A percentile compares a stretch with the other conserved stretches of the same genome.
These are phyloP conservation scores for Parastagonospora nodorum DNA, from an alignment of 2,329 filamentous ascomycete species.

Conservation along the genomic window DNA sequence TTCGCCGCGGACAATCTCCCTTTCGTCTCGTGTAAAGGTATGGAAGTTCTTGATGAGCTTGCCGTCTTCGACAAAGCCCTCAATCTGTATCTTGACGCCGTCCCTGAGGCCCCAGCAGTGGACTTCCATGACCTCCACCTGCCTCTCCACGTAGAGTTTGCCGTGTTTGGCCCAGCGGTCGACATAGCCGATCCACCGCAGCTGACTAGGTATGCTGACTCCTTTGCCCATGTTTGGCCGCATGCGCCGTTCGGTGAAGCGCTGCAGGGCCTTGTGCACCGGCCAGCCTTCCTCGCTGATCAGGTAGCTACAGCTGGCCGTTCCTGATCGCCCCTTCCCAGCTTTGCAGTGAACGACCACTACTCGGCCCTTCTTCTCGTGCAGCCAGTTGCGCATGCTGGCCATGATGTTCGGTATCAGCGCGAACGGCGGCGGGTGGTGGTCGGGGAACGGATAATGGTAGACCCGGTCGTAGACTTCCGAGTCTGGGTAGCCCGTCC, in stretches of 20 bases:
- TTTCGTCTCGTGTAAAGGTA: conserved; percentile 75
- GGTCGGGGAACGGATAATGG: conserved; percentile 96
- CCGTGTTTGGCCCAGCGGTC: conserved; percentile 79
- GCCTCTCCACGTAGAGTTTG: conserved; percentile 81
- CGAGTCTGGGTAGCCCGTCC: conserved; percentile 90
- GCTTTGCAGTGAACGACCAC: conserved; percentile 97
- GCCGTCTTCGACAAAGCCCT: conserved; percentile 87
- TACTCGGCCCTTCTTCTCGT: conserved; percentile 62
- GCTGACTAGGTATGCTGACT: conserved; percentile 89
- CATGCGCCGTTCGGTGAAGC: conserved; percentile 86
- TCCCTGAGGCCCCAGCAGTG: conserved; percentile 88
- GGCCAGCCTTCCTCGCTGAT: conserved; percentile 83
- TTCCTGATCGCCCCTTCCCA: conserved; percentile 91
- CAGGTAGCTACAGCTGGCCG: conserved; percentile 83
- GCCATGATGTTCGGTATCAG: conserved; percentile 88
- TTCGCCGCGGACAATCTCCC: conserved; percentile 67
- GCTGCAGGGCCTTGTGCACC: conserved; percentile 64
- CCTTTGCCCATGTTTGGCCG: conserved; percentile 84
- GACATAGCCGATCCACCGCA: conserved; percentile 86
- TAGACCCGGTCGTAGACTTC: conserved; percentile 84
- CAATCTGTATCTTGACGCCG: conserved; percentile 84
- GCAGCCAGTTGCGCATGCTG: conserved; percentile 88
- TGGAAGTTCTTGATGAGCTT: conserved; percentile 84
- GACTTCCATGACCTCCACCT: conserved; percentile 84
- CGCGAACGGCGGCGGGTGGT: conserved; percentile 92